Percentiles rank a stretch among this genome's conserved stretches.
These are phyloP conservation scores for Carnegiea gigantea DNA, from an alignment of 179 eudicot species.

Conservation along the genomic window DNA sequence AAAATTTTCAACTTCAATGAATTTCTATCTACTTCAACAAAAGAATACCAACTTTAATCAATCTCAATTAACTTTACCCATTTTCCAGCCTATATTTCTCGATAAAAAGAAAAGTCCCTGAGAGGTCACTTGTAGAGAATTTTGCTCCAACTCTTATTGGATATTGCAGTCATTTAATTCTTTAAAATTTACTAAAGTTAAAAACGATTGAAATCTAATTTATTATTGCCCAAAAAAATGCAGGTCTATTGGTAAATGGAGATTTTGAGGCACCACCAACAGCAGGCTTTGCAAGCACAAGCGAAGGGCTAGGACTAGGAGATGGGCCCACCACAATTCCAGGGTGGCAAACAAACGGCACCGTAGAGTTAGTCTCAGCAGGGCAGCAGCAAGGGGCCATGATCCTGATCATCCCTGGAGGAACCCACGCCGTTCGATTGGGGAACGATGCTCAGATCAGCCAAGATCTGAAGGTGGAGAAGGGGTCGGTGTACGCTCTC, in stretches of 20 bases:
- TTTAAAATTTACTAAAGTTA: background rate
- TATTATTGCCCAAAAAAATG: background rate
- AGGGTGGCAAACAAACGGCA: constrained; percentile 80
- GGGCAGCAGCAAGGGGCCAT: constrained; percentile 97
- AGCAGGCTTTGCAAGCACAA: constrained; percentile 58
- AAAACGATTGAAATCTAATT: background rate
- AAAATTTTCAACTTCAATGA: too few relatives aligned
- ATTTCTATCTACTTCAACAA: too few relatives aligned
- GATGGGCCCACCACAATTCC: constrained; percentile 63
- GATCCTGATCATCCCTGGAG: constrained; percentile 89
- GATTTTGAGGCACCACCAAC: constrained; percentile 90
- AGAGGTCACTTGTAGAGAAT: too few relatives aligned
- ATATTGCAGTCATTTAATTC: too few relatives aligned
- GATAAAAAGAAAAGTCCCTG: too few relatives aligned
- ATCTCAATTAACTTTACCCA: too few relatives aligned
- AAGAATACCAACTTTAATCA: too few relatives aligned
- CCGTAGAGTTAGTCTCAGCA: constrained; percentile 78
- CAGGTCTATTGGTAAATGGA: constrained; percentile 76
- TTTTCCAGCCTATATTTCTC: too few relatives aligned
- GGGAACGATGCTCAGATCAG: constrained; percentile 94
- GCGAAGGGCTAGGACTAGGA: constrained; percentile 34
- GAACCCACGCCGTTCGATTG: constrained; percentile 73
- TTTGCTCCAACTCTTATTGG: too few relatives aligned
- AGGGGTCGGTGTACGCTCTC: constrained; percentile 72
- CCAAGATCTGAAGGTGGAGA: constrained; percentile 71